Conservation (phyloP, 2,329 filamentous ascomycete genomes). For the Trichoderma brevicompactum region DNA sequence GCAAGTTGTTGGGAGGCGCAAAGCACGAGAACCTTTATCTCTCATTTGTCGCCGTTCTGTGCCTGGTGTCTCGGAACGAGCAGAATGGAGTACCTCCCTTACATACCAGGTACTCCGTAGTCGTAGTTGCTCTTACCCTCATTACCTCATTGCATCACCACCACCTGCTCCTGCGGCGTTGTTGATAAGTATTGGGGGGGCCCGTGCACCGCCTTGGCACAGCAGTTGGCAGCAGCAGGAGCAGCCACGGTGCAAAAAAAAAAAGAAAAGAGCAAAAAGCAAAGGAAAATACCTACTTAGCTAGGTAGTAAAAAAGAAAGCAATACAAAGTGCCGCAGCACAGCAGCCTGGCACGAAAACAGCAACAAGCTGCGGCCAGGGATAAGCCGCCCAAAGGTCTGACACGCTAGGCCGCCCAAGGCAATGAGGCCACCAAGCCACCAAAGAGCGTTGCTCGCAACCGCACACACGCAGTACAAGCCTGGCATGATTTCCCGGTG, state of each 20-base stretch:
- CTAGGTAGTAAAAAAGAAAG: not conserved
- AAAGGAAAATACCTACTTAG: not conserved
- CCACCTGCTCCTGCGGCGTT: not conserved
- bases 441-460: not conserved
- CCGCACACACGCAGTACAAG: conserved; percentile 2
- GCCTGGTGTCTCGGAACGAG: too few relatives aligned
- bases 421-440: conserved; percentile 26
- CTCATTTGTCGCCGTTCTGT: too few relatives aligned
- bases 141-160: conserved; percentile 23
- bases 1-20: too few relatives aligned
- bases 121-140: conserved; percentile 5
- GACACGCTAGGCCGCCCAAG: conserved; percentile 16
- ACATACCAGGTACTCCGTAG: too few relatives aligned
- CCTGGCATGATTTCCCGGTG: not conserved
- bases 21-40: too few relatives aligned
- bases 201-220: conserved; percentile 14
- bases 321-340: not conserved
- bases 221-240: not conserved
- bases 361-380: conserved; percentile 13
- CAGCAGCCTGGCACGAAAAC: conserved; percentile 17
- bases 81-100: too few relatives aligned
- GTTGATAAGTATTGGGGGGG: conserved; percentile 2
- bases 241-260: not conserved
- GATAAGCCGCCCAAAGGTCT: conserved; percentile 15
- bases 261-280: not conserved